phyloP scores from a whole-genome alignment of 148 eudicot species.

The Rhododendron molle region DNA sequence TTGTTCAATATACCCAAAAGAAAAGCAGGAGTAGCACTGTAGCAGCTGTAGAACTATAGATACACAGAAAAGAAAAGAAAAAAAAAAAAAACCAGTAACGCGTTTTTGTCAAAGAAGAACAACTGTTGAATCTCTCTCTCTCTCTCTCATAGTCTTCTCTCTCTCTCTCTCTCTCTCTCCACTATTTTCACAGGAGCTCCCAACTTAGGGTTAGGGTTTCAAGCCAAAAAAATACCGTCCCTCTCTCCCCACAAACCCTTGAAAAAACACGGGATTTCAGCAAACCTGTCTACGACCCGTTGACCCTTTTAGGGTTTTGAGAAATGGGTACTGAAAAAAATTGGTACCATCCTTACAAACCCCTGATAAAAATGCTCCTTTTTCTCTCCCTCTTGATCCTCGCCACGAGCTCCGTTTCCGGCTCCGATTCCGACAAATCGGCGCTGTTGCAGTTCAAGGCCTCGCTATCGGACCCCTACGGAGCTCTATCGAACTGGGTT shows the following conservation, averaged over 20 bases:
- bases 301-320: slow-evolving; percentile 41
- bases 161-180: slow-evolving; percentile 17
- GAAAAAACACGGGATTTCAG: background rate
- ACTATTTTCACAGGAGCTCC: slow-evolving; percentile 6
- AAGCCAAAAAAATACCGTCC: background rate
- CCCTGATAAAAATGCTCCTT: slow-evolving; percentile 22
- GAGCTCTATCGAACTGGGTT: slow-evolving; percentile 46
- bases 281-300: background rate
- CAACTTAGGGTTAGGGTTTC: slow-evolving; percentile 27
- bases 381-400: slow-evolving; percentile 26
- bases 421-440: slow-evolving; percentile 44
- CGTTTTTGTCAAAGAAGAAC: slow-evolving; percentile 34
- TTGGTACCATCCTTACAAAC: slow-evolving; percentile 21
- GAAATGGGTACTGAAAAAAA: slow-evolving; percentile 40
- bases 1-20: background rate
- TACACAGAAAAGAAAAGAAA: background rate
- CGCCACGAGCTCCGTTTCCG: slow-evolving; percentile 5
- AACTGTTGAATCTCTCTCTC: slow-evolving; percentile 16
- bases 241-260: background rate
- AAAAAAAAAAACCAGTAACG: slow-evolving; percentile 20
- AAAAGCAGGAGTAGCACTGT: background rate
- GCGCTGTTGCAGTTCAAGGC: slow-evolving; percentile 47
- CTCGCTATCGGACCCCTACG: slow-evolving; percentile 48
- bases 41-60: background rate
- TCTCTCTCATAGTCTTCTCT: slow-evolving; percentile 7